Evolutionary conservation across 2,329 filamentous ascomycete species (phyloP), one percentile per base, ranked within the genome.

Genomic region (Coleophoma crateriformis): DNA sequence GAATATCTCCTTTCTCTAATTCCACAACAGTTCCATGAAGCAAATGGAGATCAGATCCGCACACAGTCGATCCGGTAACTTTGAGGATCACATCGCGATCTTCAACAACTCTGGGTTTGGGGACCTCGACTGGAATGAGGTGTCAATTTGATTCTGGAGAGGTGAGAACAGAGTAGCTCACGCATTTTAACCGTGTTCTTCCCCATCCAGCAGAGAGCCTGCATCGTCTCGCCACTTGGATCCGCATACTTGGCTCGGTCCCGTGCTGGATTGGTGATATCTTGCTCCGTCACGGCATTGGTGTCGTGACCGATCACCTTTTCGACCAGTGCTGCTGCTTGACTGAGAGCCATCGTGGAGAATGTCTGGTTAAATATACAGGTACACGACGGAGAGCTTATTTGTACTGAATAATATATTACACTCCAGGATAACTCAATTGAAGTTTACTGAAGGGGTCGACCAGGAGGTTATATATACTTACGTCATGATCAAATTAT

Each of bases 171-270:
- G 6, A 4, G 8, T 48, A 14, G 61, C 67, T 50, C 65, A 82
- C 78, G 71, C 15, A 95, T 73, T 62, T 87, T 70, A 43, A 95
- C 88, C 32, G 74, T 80, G 61, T 90, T 88, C 73, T 92, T 94
- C 47, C 87, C 87, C 68, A 86, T 82, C 90, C 90, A 95, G 2
- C 79, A 79, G 13, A 95, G 69, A 0, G 90, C 90, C 66, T 88
- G 86, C 87, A 95, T 94, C 14, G 69, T 85, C 59, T 83, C 78
- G 33, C 67, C 68, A 3, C 67, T 69, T 4, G 73, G 68, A 59
- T 78, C 70, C 20, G 74, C 79, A 63, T 74, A 73, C 55, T 73
- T 73, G 33, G 63, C 64, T 17, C 72, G 66, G 50, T 85, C 74
- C 58, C 45, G 58, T 20, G 58, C 72, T n/a, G 86, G 87, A 56